These are phyloP conservation scores for Tieghemostelium lacteum DNA, from an alignment of 78 protist species.

Conservation along the genomic window DNA sequence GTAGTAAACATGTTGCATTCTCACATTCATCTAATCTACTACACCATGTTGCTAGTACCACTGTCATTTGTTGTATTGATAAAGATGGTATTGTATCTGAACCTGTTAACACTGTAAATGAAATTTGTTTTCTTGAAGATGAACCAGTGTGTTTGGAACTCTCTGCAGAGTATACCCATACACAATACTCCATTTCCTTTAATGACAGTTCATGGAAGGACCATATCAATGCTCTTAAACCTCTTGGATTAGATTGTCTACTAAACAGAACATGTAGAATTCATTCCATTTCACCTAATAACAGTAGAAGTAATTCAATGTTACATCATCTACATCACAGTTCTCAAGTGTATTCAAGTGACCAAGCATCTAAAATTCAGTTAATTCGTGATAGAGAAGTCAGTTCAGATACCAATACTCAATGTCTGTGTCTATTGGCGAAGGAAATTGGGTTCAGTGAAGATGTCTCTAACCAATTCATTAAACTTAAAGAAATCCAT, in stretches of 20 bases:
- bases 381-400: constrained; percentile 77
- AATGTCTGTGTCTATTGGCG: constrained; percentile 79
- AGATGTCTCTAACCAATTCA: constrained; percentile 57
- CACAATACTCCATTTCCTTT: constrained; percentile 59
- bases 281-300: neutral
- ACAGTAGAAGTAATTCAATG: neutral
- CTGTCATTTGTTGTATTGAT: constrained; percentile 71
- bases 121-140: constrained; percentile 20
- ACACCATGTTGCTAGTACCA: constrained; percentile 55
- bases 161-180: constrained; percentile 54
- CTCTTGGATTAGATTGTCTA: constrained; percentile 74
- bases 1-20: constrained; percentile 66
- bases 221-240: constrained; percentile 72
- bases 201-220: constrained; percentile 66
- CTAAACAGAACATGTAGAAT: constrained; percentile 66
- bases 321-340: neutral
- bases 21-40: constrained; percentile 61
- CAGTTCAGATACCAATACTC: constrained; percentile 51
- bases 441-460: constrained; percentile 81
- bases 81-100: constrained; percentile 79
- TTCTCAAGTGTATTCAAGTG: constrained; percentile 17
- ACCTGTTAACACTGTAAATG: constrained; percentile 62
- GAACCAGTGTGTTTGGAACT: constrained; percentile 62
- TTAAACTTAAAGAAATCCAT: constrained; percentile 63
- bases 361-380: constrained; percentile 73